These are phyloP conservation scores for Colletotrichum falcatum DNA, from an alignment of 2,329 filamentous ascomycete genomes.

Conservation along the genomic window DNA sequence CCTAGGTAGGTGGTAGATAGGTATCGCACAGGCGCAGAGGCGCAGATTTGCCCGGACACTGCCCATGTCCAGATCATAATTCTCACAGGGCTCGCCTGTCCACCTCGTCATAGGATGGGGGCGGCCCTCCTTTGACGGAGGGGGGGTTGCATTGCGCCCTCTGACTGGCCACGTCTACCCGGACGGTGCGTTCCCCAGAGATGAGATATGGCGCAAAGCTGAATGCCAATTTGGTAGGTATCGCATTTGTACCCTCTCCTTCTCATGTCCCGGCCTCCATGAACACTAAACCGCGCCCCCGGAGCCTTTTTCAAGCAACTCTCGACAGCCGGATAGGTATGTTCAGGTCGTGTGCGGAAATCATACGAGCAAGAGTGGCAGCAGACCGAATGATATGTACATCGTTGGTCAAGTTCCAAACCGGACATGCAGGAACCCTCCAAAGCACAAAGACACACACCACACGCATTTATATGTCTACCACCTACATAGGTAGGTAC, in stretches of 20 bases:
- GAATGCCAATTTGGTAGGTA: slow-evolving; percentile 1
- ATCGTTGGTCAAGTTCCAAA: neutral
- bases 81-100: slow-evolving; percentile 18
- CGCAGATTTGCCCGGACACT: neutral
- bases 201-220: slow-evolving; percentile 18
- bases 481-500: slow-evolving; percentile 4
- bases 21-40: too few species aligned
- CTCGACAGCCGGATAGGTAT: neutral
- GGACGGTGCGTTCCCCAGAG: slow-evolving; percentile 23
- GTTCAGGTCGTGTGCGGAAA: neutral
- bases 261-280: neutral
- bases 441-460: neutral
- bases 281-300: neutral
- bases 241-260: neutral
- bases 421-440: slow-evolving; percentile 11
- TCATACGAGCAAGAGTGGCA: neutral
- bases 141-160: slow-evolving; percentile 13
- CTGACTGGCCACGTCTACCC: slow-evolving; percentile 18
- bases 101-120: slow-evolving; percentile 34
- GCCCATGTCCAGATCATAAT: neutral
- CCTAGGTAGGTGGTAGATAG: too few species aligned
- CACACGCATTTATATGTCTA: neutral
- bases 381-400: neutral
- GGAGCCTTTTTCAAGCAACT: neutral
- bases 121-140: slow-evolving; percentile 29